Percentiles rank a stretch among this genome's conserved stretches.
phyloP scores from a whole-genome alignment of 2,329 filamentous ascomycete species.

The Penicillium digitatum region DNA sequence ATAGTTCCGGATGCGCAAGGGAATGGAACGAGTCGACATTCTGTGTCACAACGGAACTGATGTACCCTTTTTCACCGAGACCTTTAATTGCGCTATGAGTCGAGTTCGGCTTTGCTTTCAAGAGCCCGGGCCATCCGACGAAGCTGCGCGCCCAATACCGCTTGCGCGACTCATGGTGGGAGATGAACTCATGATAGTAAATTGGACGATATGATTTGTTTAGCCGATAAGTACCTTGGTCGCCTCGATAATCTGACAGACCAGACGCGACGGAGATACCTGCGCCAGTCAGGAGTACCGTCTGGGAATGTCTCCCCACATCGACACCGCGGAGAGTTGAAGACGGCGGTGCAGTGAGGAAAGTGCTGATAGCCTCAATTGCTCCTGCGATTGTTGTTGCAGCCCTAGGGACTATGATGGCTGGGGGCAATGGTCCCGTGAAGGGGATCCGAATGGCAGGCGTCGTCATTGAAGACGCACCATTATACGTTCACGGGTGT shows the following conservation, averaged over 20 bases:
- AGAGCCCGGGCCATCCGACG: constrained; percentile 80
- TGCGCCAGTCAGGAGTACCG: constrained; percentile 71
- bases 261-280: constrained; percentile 92
- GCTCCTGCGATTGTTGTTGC: constrained; percentile 69
- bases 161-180: constrained; percentile 77
- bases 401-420: constrained; percentile 67
- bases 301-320: constrained; percentile 51
- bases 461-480: constrained; percentile 57
- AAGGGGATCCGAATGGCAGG: constrained; percentile 85
- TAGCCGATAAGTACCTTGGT: constrained; percentile 84
- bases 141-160: constrained; percentile 96
- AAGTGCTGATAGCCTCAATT: constrained; percentile 69
- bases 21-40: constrained; percentile 96
- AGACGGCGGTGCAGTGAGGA: constrained; percentile 63
- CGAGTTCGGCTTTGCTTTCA: constrained; percentile 72
- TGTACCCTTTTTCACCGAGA: constrained; percentile 66
- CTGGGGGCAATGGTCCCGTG: constrained; percentile 73
- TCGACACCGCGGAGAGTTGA: constrained; percentile 44
- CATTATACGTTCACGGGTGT: constrained; percentile 9
- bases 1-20: constrained; percentile 66
- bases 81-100: constrained; percentile 73
- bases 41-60: constrained; percentile 80
- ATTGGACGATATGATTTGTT: constrained; percentile 89
- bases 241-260: constrained; percentile 85
- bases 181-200: constrained; percentile 85